Evolutionary conservation across 2,329 filamentous ascomycete genomes (phyloP).

Genomic region (Colletotrichum somersetense): DNA sequence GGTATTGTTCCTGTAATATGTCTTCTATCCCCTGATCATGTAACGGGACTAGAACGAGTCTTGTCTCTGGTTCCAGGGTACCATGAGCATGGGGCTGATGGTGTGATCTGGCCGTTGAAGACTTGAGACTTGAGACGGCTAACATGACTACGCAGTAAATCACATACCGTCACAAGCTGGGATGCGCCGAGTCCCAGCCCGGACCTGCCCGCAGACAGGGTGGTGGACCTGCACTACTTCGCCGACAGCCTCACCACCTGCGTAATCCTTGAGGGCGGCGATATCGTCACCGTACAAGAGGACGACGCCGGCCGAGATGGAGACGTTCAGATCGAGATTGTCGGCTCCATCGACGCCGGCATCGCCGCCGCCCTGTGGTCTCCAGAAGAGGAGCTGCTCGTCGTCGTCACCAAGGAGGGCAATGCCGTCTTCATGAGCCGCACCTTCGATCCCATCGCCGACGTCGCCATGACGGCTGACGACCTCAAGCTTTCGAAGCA

Average conservation of each 20-base stretch:
- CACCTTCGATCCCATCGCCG: constrained; percentile 85
- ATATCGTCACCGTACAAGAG: constrained; percentile 89
- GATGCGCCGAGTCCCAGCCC: constrained; percentile 86
- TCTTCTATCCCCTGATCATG: not conserved
- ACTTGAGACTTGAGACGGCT: constrained; percentile 41
- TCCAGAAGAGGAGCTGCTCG: constrained; percentile 91
- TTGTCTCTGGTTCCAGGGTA: not conserved
- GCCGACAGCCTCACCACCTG: constrained; percentile 82
- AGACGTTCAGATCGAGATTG: constrained; percentile 89
- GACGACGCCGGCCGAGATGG: constrained; percentile 54
- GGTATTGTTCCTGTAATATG: not conserved
- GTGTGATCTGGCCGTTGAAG: constrained; percentile 28
- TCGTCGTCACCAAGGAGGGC: constrained; percentile 82
- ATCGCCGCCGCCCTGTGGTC: constrained; percentile 94
- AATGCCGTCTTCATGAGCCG: constrained; percentile 94
- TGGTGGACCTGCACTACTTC: constrained; percentile 87
- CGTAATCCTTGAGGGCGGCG: constrained; percentile 88
- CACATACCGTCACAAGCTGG: constrained; percentile 79
- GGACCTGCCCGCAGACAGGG: constrained; percentile 78
- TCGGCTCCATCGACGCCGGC: constrained; percentile 92
- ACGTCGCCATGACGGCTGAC: constrained; percentile 77
- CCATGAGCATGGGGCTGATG: not conserved
- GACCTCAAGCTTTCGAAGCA: constrained; percentile 91
- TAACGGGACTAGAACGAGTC: not conserved
- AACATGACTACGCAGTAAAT: constrained; percentile 47